Base-by-base conservation (phyloP, 2,329 filamentous ascomycete species). In the Juglanconis sp. region DNA sequence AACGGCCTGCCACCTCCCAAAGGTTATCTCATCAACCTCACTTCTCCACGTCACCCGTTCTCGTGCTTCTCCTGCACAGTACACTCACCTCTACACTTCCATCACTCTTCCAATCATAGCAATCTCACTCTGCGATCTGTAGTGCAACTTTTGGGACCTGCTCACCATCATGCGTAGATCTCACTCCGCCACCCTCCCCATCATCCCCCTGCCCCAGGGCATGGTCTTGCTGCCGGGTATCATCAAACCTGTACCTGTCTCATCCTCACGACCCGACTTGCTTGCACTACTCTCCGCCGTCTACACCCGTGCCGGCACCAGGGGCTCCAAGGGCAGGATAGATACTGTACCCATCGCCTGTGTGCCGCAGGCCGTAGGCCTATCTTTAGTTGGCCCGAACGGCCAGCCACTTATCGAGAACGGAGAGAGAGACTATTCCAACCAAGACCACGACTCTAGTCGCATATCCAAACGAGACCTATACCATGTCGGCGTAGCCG, bases 191-290 rank as follows among this genome's bases (percentile, higher is more conserved):
- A 76, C 76, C 57, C 75, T 96, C 38, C 90, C 94, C 50, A 78
- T 98, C 68, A 89, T 98, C 66, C 91, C 92, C 42, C 84, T 98
- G 48, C 86, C 91, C 56, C 87, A 88, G 70, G 90, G 89, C 65
- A 85, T 87, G 64, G 90, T 97, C 66, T 86, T 98, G 46, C 84
- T 96, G 9, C 95, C 95, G 4, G 92, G 92, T 64, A 87, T 93
- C 59, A 87, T 93, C 54, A 84, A 96, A 68, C 89, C 93, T 67
- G 90, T 98, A 65, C 87, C 91, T 57, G 88, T 97, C 56, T 86
- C 88, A 46, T 87, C 82, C 42, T 82, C 88, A 73, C 91, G 94
- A 55, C 87, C 91, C 66, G 95, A 98, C 74, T 89, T 98, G 66
- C 89, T 92, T 56, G 90, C 94, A 54, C 85, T 98, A 49, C 86